These are phyloP conservation scores for Arthrobotrys megalospora DNA, from an alignment of 2,329 filamentous ascomycete genomes.

Conservation along the genomic window DNA sequence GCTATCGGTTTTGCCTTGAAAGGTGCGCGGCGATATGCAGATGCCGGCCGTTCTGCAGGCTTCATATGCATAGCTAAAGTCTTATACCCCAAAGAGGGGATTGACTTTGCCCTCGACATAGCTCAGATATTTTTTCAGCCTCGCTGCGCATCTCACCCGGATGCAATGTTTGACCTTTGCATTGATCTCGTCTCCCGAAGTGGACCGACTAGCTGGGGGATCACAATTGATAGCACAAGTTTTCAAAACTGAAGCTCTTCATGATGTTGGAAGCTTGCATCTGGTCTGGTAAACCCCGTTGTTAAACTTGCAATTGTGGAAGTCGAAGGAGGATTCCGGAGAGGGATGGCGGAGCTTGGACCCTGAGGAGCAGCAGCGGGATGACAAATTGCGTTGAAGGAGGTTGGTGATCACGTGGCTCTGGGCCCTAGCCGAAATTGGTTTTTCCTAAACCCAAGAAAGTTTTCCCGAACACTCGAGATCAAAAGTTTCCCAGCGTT, in stretches of 20 bases:
- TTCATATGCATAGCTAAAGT: too few species aligned
- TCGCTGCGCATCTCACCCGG: neutral
- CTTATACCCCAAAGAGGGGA: too few species aligned
- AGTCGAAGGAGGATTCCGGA: neutral
- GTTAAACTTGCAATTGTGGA: neutral
- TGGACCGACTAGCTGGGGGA: neutral
- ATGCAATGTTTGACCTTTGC: slow-evolving; percentile 24
- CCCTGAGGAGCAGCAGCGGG: neutral
- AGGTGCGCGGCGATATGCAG: neutral
- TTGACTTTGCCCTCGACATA: too few species aligned
- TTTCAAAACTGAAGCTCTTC: neutral
- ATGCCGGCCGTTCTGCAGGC: too few species aligned
- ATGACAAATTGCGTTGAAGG: slow-evolving; percentile 14
- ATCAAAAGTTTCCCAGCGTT: neutral
- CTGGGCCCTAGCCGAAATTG: neutral
- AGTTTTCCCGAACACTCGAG: neutral
- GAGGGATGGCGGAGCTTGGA: neutral
- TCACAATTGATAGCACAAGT: neutral
- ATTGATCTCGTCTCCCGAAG: neutral
- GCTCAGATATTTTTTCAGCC: neutral
- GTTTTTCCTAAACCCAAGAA: neutral
- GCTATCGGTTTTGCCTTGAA: neutral
- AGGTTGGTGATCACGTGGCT: slow-evolving; percentile 23
- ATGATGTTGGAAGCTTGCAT: too few species aligned
- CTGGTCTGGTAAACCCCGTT: too few species aligned